These are phyloP conservation scores for Dendrobium nobile DNA, from an alignment of 106 monocot genomes.

Conservation along the genomic window DNA sequence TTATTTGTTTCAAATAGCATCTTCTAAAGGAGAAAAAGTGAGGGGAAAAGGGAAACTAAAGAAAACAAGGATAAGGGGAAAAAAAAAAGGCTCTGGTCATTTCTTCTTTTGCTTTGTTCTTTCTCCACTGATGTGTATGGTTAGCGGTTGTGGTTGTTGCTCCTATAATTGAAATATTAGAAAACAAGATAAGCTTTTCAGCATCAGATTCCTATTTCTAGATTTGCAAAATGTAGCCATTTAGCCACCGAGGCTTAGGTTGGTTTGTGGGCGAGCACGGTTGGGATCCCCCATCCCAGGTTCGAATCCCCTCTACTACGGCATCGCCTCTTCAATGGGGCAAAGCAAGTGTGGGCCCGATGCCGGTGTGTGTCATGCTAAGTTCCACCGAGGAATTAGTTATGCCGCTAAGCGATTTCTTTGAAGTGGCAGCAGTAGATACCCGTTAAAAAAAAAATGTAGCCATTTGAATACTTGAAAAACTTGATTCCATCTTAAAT, in stretches of 20 bases:
- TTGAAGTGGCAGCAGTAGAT: too few species aligned
- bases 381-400: too few species aligned
- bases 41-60: background rate
- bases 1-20: background rate
- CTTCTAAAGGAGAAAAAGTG: background rate
- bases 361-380: too few species aligned
- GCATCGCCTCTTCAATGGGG: too few species aligned
- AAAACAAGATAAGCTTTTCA: background rate
- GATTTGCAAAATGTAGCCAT: background rate
- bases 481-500: background rate
- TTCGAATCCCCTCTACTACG: too few species aligned
- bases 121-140: background rate
- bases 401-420: too few species aligned
- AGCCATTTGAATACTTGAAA: background rate
- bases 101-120: conserved; percentile 9
- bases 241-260: too few species aligned
- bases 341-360: too few species aligned
- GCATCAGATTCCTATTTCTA: conserved; percentile 1
- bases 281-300: too few species aligned
- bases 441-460: background rate
- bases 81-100: background rate
- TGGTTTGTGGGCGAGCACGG: too few species aligned
- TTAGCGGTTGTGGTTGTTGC: background rate
- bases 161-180: background rate
- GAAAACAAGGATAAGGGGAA: background rate